A percentile compares a stretch with the other conserved stretches of the same genome.
phyloP scores from a whole-genome alignment of 805 yeast genomes.

The Myxozyma udenii region DNA sequence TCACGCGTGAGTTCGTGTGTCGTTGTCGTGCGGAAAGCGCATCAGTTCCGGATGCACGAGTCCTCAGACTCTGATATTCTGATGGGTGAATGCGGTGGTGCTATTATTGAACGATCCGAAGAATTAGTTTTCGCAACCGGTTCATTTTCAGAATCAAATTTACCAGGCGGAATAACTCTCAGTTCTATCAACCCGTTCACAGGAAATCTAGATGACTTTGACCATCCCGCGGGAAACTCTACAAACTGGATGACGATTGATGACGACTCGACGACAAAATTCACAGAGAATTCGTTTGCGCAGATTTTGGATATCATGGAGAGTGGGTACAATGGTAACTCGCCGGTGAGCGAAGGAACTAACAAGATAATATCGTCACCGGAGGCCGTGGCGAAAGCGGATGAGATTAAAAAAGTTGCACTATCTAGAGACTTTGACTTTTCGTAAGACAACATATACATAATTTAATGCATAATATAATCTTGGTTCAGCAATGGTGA shows the following conservation, averaged over 20 bases:
- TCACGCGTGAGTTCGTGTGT: slow-evolving; percentile 8
- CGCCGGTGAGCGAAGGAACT: not conserved
- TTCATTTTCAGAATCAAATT: not conserved
- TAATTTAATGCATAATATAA: too few species aligned
- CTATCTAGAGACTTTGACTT: slow-evolving; percentile 10
- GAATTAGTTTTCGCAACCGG: slow-evolving; percentile 13
- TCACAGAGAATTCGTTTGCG: slow-evolving; percentile 5
- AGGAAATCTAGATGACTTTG: slow-evolving; percentile 32
- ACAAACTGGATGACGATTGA: slow-evolving; percentile 16
- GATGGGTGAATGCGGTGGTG: slow-evolving; percentile 5
- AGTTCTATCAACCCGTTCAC: slow-evolving; percentile 6
- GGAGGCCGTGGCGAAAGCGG: not conserved
- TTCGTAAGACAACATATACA: too few species aligned
- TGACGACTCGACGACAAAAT: slow-evolving; percentile 15
- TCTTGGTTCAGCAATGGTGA: too few species aligned
- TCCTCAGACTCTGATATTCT: slow-evolving; percentile 10
- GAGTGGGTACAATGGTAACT: not conserved
- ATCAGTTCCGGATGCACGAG: slow-evolving; percentile 26
- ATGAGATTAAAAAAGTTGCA: slow-evolving; percentile 2
- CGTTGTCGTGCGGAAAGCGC: slow-evolving; percentile 11
- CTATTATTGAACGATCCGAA: slow-evolving; percentile 22
- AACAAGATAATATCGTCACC: not conserved
- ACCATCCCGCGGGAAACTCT: slow-evolving; percentile 32
- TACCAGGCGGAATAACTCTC: not conserved
- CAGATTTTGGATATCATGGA: not conserved